Conservation (phyloP, 2,329 filamentous ascomycete genomes). For the Neofusicoccum laricinum region DNA sequence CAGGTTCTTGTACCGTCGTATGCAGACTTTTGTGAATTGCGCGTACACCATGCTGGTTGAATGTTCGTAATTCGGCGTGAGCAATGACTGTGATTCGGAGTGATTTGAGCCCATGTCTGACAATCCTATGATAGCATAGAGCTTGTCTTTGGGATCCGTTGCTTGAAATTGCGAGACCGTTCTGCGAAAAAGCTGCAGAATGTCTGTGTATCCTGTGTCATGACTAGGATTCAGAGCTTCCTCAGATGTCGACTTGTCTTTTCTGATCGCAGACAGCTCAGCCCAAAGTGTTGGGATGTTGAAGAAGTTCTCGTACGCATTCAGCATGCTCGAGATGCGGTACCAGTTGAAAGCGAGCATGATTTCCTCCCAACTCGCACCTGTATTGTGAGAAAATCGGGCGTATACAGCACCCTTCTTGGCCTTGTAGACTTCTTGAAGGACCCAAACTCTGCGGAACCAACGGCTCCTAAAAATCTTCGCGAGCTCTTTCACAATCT, state of each 20-base stretch:
- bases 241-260: too few relatives aligned
- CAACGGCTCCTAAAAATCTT: background rate
- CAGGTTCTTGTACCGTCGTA: background rate
- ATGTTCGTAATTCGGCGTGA: background rate
- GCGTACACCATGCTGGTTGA: background rate
- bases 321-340: too few relatives aligned
- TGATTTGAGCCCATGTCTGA: background rate
- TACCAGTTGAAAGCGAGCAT: background rate
- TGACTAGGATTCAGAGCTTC: too few relatives aligned
- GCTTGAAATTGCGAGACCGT: background rate
- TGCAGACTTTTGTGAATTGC: background rate
- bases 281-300: too few relatives aligned
- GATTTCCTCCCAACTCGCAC: background rate
- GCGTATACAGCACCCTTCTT: background rate
- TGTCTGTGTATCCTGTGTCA: background rate
- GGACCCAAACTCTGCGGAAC: background rate
- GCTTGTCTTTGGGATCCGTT: background rate
- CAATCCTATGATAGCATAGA: background rate
- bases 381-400: background rate
- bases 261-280: too few relatives aligned
- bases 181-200: background rate
- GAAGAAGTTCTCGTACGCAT: too few relatives aligned
- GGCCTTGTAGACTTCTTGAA: background rate
- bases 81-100: too few relatives aligned
- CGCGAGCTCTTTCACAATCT: background rate